Percentiles rank a stretch among this genome's conserved stretches.
These are phyloP conservation scores for Trichosporon ovoides DNA, from an alignment of 1,284 basidiomycete species.

Conservation along the genomic window DNA sequence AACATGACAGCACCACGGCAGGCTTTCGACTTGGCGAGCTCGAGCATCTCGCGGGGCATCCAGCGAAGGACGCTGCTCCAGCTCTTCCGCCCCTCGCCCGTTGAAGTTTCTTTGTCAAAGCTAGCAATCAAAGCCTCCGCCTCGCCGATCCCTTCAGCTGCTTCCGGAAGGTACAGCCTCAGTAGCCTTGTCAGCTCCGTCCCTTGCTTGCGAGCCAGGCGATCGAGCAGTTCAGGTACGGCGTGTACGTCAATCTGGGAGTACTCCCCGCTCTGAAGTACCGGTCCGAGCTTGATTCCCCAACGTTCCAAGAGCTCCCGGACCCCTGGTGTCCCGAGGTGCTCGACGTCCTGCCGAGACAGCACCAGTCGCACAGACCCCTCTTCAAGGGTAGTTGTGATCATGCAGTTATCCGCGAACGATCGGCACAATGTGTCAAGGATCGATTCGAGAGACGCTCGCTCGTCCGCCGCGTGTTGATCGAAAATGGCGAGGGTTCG, in stretches of 20 bases:
- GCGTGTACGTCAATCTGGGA: conserved; percentile 40
- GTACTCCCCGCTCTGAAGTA: conserved; percentile 29
- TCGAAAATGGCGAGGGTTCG: conserved; percentile 67
- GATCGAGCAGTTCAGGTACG: conserved; percentile 41
- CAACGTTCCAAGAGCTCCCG: conserved; percentile 58
- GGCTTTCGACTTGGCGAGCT: conserved; percentile 84
- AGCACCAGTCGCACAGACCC: conserved; percentile 58
- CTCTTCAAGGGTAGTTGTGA: conserved; percentile 31
- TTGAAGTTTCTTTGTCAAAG: conserved; percentile 7
- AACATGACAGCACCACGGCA: conserved; percentile 97
- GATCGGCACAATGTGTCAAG: conserved; percentile 61
- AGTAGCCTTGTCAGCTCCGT: conserved; percentile 35
- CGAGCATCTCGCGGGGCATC: conserved; percentile 71
- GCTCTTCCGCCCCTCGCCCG: neutral
- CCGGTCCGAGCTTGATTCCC: conserved; percentile 60
- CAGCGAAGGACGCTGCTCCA: conserved; percentile 59
- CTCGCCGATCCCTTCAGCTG: conserved; percentile 30
- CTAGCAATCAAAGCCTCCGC: conserved; percentile 30
- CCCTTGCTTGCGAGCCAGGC: conserved; percentile 31
- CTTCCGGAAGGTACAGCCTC: conserved; percentile 28
- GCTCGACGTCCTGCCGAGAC: conserved; percentile 58
- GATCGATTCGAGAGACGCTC: conserved; percentile 79
- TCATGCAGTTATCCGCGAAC: conserved; percentile 54
- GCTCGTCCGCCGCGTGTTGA: conserved; percentile 93
- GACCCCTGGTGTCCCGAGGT: conserved; percentile 42